Evolutionary conservation across 768 basidiomycete species (phyloP).

Genomic region (Dendrothele bispora): DNA sequence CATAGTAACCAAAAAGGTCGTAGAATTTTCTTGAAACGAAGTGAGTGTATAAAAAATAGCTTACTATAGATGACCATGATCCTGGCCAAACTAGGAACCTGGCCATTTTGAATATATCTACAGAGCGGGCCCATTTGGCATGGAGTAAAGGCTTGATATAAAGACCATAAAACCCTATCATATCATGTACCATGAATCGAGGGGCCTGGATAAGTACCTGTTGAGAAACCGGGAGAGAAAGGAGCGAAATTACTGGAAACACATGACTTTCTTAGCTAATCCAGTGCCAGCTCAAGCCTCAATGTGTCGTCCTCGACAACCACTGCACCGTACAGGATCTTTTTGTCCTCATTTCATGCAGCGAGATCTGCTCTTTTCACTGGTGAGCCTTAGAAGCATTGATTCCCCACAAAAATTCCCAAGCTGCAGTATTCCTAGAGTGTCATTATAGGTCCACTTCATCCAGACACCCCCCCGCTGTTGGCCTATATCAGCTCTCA

Average conservation of each 20-base stretch:
- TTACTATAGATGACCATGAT: too few relatives aligned
- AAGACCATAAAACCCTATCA: background rate
- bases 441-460: too few relatives aligned
- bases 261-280: background rate
- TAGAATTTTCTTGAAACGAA: too few relatives aligned
- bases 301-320: background rate
- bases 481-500: background rate
- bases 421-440: too few relatives aligned
- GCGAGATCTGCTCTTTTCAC: background rate
- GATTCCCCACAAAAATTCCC: background rate
- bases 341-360: background rate
- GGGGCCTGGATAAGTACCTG: background rate
- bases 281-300: background rate
- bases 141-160: too few relatives aligned
- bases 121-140: background rate
- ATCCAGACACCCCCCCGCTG: too few relatives aligned
- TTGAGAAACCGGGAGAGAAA: background rate
- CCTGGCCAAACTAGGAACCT: too few relatives aligned
- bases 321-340: background rate
- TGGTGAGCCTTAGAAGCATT: background rate
- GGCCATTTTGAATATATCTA: background rate
- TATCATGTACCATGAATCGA: background rate
- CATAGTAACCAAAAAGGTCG: too few relatives aligned
- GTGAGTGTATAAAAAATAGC: too few relatives aligned
- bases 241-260: background rate